Evolutionary conservation across 805 yeast genomes (phyloP).

Genomic region (Candida pseudoglaebosa): DNA sequence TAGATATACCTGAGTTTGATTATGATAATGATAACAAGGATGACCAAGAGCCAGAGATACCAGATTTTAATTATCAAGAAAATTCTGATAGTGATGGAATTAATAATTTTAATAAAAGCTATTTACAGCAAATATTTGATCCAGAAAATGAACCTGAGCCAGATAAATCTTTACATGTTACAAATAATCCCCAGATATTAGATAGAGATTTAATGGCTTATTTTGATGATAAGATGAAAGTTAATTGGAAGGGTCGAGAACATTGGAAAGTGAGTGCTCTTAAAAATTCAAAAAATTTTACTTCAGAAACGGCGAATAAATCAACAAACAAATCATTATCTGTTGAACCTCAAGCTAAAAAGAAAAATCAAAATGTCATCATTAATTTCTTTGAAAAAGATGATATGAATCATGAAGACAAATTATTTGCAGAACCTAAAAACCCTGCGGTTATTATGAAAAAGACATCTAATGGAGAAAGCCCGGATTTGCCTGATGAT

Average conservation of each 20-base stretch:
- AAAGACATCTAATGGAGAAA: slow-evolving; percentile 8
- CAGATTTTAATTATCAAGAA: too few relatives aligned
- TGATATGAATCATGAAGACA: slow-evolving; percentile 30
- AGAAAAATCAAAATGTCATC: slow-evolving; percentile 19
- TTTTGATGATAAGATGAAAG: slow-evolving; percentile 67
- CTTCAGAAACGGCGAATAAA: slow-evolving; percentile 9
- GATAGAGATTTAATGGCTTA: slow-evolving; percentile 72
- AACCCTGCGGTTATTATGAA: slow-evolving; percentile 11
- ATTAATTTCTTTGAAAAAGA: slow-evolving; percentile 29
- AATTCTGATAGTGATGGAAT: slow-evolving; percentile 12
- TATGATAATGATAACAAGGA: slow-evolving; percentile 24
- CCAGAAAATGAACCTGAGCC: slow-evolving; percentile 9
- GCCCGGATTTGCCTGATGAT: slow-evolving; percentile 61
- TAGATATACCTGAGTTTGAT: slow-evolving; percentile 10
- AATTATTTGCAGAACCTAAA: slow-evolving; percentile 31
- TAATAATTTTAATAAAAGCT: slow-evolving; percentile 10
- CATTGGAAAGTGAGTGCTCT: slow-evolving; percentile 81
- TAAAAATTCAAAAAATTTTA: slow-evolving; percentile 38
- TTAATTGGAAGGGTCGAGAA: slow-evolving; percentile 85
- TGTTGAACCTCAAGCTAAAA: slow-evolving; percentile 6
- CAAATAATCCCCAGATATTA: slow-evolving; percentile 24
- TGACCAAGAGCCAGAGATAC: too few relatives aligned
- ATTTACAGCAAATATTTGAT: slow-evolving; percentile 9
- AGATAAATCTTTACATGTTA: slow-evolving; percentile 9
- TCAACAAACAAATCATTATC: not conserved